A percentile compares a stretch with the other conserved stretches of the same genome.
Conservation (phyloP, 1,284 basidiomycete species). For the Pseudozyma sp. region DNA sequence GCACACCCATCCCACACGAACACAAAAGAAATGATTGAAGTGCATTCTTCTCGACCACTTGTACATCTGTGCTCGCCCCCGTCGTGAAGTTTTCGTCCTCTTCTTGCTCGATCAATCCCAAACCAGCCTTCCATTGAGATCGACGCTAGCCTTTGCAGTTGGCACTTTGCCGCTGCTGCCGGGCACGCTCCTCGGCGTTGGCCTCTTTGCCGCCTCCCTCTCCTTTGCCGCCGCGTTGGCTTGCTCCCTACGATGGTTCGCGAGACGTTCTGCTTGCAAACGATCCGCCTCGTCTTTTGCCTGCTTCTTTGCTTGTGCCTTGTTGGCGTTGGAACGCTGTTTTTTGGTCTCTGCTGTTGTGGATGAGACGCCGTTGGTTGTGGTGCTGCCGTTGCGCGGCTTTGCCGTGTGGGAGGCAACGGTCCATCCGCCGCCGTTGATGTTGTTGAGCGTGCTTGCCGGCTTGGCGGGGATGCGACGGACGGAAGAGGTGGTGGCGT, state of each 20-base stretch:
- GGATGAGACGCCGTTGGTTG: background rate
- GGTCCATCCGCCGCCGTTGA: conserved; percentile 19
- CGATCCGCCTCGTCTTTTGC: conserved; percentile 57
- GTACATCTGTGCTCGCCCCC: background rate
- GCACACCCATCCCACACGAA: no score
- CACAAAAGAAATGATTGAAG: no score
- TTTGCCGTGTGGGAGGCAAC: conserved; percentile 12
- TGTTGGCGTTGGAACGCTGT: conserved; percentile 60
- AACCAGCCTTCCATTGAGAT: conserved; percentile 46
- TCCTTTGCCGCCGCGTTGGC: conserved; percentile 33
- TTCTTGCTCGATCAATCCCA: conserved; percentile 38
- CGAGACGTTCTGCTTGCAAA: conserved; percentile 52
- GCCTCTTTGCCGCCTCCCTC: conserved; percentile 26
- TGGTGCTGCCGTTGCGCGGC: conserved; percentile 1
- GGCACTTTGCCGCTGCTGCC: conserved; percentile 11
- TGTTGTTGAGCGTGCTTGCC: background rate
- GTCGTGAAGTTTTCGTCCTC: background rate
- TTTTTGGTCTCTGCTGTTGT: conserved; percentile 47
- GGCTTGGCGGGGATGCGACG: conserved; percentile 19
- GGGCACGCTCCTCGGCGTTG: conserved; percentile 16
- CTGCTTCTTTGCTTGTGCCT: conserved; percentile 51
- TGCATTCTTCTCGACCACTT: no score
- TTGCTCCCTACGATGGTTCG: conserved; percentile 49
- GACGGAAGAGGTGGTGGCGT: conserved; percentile 31
- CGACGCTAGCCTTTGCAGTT: conserved; percentile 40